These are phyloP conservation scores for Syncephalastrum contaminatum DNA, from an alignment of 371 early-diverging fungal species.

Conservation along the genomic window DNA sequence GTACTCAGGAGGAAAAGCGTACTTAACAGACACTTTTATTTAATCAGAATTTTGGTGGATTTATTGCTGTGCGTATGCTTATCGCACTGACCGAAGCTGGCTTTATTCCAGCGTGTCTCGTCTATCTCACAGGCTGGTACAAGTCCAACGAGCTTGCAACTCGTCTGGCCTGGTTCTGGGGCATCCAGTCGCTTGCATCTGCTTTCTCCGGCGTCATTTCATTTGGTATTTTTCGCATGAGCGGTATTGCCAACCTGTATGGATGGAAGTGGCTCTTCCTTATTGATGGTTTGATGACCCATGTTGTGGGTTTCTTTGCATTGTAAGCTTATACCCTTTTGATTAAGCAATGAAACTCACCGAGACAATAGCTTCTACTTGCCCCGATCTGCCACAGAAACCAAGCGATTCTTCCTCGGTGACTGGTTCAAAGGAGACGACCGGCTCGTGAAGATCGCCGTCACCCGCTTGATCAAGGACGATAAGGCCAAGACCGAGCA, in stretches of 20 bases:
- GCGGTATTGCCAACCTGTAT: constrained; percentile 45
- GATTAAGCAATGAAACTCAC: too few species aligned
- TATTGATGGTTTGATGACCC: constrained; percentile 49
- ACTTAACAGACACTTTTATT: background rate
- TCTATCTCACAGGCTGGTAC: constrained; percentile 59
- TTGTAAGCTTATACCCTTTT: constrained; percentile 21
- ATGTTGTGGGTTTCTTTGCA: constrained; percentile 37
- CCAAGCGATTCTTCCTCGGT: constrained; percentile 32
- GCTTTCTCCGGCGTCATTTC: constrained; percentile 56
- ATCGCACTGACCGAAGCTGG: constrained; percentile 47
- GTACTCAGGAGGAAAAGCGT: background rate
- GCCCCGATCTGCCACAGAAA: constrained; percentile 36
- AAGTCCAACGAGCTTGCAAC: constrained; percentile 54
- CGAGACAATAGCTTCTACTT: constrained; percentile 37
- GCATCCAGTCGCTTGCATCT: constrained; percentile 49
- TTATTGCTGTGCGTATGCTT: constrained; percentile 21
- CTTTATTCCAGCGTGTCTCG: constrained; percentile 54
- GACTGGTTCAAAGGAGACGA: constrained; percentile 28
- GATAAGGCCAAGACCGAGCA: constrained; percentile 42
- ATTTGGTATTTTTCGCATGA: constrained; percentile 52
- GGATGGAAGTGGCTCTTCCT: constrained; percentile 59
- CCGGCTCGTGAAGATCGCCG: constrained; percentile 32
- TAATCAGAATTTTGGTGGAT: constrained; percentile 21
- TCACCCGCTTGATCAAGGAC: constrained; percentile 51
- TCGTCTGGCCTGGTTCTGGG: constrained; percentile 59